Evolutionary conservation across 1,284 basidiomycete species (phyloP).

Genomic region (Inonotus obliquus): DNA sequence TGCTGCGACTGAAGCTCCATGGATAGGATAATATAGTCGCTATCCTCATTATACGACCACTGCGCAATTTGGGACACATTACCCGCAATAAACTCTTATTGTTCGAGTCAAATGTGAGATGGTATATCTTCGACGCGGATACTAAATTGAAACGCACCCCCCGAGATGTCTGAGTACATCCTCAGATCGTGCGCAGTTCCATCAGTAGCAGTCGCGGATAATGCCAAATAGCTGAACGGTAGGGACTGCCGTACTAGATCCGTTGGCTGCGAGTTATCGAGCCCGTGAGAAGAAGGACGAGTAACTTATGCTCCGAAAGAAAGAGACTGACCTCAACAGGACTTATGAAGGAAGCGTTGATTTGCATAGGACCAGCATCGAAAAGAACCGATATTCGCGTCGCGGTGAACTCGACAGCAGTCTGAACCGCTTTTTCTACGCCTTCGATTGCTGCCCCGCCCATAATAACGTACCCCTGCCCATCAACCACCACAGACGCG

Average conservation of each 20-base stretch:
- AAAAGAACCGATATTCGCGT: conserved; percentile 33
- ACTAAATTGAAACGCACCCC: conserved; percentile 3
- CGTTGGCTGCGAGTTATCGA: neutral
- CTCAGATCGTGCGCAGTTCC: conserved; percentile 20
- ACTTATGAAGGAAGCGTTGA: conserved; percentile 36
- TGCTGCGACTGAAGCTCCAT: conserved; percentile 32
- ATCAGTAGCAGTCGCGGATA: conserved; percentile 24
- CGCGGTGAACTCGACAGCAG: conserved; percentile 27
- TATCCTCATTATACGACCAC: conserved; percentile 28
- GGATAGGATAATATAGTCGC: conserved; percentile 27
- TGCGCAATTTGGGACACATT: conserved; percentile 26
- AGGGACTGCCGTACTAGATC: conserved; percentile 34
- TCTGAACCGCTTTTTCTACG: conserved; percentile 9
- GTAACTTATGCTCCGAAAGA: neutral
- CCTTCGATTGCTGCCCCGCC: conserved; percentile 14
- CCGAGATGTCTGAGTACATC: conserved; percentile 22
- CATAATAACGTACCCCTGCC: conserved; percentile 22
- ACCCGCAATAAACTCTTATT: conserved; percentile 33
- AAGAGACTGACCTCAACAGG: conserved; percentile 34
- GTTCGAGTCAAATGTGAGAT: no score
- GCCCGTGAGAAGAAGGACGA: neutral
- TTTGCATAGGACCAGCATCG: conserved; percentile 33
- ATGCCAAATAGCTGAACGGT: conserved; percentile 24
- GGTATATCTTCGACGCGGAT: conserved; percentile 25
- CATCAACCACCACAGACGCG: conserved; percentile 36